phyloP scores from a whole-genome alignment of 2,329 filamentous ascomycete species.

The Colletotrichum sp. region DNA sequence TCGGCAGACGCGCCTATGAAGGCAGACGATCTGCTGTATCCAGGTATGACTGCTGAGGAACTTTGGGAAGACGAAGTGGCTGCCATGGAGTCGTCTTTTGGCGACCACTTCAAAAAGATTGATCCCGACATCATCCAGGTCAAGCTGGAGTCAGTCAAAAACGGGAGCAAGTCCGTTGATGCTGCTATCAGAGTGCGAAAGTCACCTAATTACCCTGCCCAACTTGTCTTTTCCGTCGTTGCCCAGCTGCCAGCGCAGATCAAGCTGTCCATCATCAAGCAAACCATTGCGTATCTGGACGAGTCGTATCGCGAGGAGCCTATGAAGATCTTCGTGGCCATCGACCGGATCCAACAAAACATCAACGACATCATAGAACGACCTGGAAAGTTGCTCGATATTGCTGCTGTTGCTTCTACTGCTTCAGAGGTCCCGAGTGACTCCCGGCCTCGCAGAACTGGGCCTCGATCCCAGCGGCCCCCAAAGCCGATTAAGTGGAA shows the following conservation, averaged over 20 bases:
- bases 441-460: constrained; percentile 26
- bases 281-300: constrained; percentile 73
- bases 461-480: constrained; percentile 43
- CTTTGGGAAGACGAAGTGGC: constrained; percentile 86
- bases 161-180: constrained; percentile 56
- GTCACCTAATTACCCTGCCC: constrained; percentile 75
- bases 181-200: constrained; percentile 71
- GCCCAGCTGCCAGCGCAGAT: constrained; percentile 87
- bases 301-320: constrained; percentile 79
- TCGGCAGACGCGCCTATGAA: constrained; percentile 9
- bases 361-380: constrained; percentile 82
- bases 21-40: constrained; percentile 13
- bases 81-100: constrained; percentile 86
- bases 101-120: constrained; percentile 69
- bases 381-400: constrained; percentile 83
- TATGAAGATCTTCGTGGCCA: constrained; percentile 85
- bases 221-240: constrained; percentile 71
- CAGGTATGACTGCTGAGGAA: constrained; percentile 53
- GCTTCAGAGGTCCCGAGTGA: constrained; percentile 55
- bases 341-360: constrained; percentile 90
- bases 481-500: constrained; percentile 69
- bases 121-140: constrained; percentile 73
- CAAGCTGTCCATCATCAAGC: constrained; percentile 83
- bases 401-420: constrained; percentile 78
- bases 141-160: constrained; percentile 61